A percentile compares a stretch with the other conserved stretches of the same genome.
phyloP scores from a whole-genome alignment of 768 basidiomycete species.

The Kwoniella bestiolae region DNA sequence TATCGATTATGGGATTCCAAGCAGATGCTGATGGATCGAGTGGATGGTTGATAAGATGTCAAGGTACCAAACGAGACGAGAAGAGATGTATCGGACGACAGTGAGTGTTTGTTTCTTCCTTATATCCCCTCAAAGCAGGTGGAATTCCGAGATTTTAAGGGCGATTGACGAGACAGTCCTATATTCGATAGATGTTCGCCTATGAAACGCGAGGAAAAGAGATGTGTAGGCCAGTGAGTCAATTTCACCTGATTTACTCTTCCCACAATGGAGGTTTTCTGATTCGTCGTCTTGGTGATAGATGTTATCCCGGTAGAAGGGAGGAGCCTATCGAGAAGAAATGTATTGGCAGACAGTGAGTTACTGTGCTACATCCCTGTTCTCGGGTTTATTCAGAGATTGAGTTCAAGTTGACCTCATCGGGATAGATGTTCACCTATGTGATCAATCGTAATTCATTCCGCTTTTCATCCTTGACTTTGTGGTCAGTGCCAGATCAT shows the following conservation, averaged over 20 bases:
- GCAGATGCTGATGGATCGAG: too few species aligned
- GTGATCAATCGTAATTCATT: not conserved
- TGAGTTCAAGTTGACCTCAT: too few species aligned
- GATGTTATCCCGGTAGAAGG: not conserved
- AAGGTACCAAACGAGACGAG: not conserved
- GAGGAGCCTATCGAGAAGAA: not conserved
- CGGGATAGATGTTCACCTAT: not conserved
- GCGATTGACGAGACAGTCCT: too few species aligned
- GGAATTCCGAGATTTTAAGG: too few species aligned
- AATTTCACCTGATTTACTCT: too few species aligned
- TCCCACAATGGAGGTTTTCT: not conserved
- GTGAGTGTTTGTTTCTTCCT: too few species aligned
- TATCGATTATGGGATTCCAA: too few species aligned
- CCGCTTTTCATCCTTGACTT: too few species aligned
- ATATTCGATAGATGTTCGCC: not conserved
- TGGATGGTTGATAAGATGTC: not conserved
- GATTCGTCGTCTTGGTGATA: not conserved
- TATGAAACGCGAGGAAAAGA: not conserved
- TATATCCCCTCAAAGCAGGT: too few species aligned
- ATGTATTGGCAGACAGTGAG: conserved; percentile 2
- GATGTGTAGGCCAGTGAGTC: not conserved
- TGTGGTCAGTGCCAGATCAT: too few species aligned
- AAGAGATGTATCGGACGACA: conserved; percentile 2
- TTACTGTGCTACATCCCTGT: too few species aligned
- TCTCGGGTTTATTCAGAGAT: too few species aligned